Conservation (phyloP, 805 yeast genomes). For the Yamadazyma ubonensis region DNA sequence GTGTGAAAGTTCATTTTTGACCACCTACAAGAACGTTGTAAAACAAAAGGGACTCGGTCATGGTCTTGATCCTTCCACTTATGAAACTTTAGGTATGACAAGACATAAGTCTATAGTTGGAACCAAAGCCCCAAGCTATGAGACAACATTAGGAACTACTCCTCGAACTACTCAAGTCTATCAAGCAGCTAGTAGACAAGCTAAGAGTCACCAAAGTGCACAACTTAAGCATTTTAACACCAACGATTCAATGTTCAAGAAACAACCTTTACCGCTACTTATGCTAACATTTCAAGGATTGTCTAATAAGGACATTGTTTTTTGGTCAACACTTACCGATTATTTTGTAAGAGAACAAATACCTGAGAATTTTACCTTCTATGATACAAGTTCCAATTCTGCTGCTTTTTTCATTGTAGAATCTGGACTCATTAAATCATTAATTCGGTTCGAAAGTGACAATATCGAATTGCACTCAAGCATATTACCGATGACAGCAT, state of each 20-base stretch:
- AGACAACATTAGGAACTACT: conserved; percentile 36
- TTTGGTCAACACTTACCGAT: conserved; percentile 65
- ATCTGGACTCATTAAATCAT: conserved; percentile 40
- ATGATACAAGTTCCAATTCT: conserved; percentile 42
- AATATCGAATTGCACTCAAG: conserved; percentile 36
- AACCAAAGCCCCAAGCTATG: conserved; percentile 17
- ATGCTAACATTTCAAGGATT: conserved; percentile 65
- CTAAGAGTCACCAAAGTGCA: conserved; percentile 39
- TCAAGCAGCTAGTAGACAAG: conserved; percentile 51
- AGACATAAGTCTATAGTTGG: conserved; percentile 15
- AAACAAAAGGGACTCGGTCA: conserved; percentile 11
- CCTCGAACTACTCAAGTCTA: conserved; percentile 54
- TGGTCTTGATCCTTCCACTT: conserved; percentile 5
- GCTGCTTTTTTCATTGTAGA: conserved; percentile 61
- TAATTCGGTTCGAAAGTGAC: conserved; percentile 38
- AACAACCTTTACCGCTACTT: conserved; percentile 62
- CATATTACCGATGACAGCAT: conserved; percentile 70
- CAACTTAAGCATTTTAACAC: conserved; percentile 52
- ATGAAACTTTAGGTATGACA: conserved; percentile 17
- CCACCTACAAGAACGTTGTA: conserved; percentile 46
- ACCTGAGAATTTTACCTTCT: conserved; percentile 45
- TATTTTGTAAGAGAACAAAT: conserved; percentile 51
- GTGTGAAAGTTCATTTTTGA: conserved; percentile 90
- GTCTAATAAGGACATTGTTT: conserved; percentile 44
- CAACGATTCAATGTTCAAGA: conserved; percentile 31